Percentiles rank a stretch among this genome's conserved stretches.
Conservation (phyloP, 805 yeast species). For the Pichia manshurica region DNA sequence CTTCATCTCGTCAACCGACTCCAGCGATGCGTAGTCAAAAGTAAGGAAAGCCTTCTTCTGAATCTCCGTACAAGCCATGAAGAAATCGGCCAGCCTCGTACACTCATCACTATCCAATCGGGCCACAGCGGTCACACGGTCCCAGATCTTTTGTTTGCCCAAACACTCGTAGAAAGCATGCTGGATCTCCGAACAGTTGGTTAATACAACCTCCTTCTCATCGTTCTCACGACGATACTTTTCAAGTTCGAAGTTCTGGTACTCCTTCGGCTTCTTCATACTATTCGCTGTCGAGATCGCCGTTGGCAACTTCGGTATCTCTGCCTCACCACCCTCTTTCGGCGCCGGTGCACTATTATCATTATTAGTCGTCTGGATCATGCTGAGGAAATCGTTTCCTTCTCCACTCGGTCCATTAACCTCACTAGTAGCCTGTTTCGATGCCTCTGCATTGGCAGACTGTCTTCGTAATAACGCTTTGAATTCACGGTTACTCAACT, state of each 20-base stretch:
- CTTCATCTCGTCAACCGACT: conserved; percentile 26
- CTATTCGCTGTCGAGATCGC: conserved; percentile 3
- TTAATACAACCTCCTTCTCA: conserved; percentile 24
- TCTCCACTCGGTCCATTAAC: conserved; percentile 1
- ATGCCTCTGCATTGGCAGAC: conserved; percentile 9
- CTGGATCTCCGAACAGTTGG: conserved; percentile 33
- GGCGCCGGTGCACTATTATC: background rate
- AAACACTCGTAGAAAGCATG: conserved; percentile 26
- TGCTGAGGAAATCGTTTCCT: conserved; percentile 1
- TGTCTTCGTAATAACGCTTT: conserved; percentile 20
- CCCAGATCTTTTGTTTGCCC: conserved; percentile 16
- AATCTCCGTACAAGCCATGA: conserved; percentile 26
- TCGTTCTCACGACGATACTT: conserved; percentile 27
- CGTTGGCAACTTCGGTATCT: conserved; percentile 9
- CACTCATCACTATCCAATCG: conserved; percentile 23
- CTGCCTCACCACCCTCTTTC: background rate
- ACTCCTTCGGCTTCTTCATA: conserved; percentile 9
- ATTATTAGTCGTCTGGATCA: conserved; percentile 4
- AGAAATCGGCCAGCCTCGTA: conserved; percentile 25
- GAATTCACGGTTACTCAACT: conserved; percentile 29
- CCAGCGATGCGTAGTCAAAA: conserved; percentile 30
- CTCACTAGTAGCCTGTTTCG: conserved; percentile 2
- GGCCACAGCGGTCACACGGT: conserved; percentile 15
- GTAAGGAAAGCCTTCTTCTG: conserved; percentile 29
- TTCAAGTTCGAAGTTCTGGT: conserved; percentile 19